Evolutionary conservation across 176 grass and related monocot species (phyloP), one percentile per base, ranked within the genome.

Genomic region (Ensete ventricosum): DNA sequence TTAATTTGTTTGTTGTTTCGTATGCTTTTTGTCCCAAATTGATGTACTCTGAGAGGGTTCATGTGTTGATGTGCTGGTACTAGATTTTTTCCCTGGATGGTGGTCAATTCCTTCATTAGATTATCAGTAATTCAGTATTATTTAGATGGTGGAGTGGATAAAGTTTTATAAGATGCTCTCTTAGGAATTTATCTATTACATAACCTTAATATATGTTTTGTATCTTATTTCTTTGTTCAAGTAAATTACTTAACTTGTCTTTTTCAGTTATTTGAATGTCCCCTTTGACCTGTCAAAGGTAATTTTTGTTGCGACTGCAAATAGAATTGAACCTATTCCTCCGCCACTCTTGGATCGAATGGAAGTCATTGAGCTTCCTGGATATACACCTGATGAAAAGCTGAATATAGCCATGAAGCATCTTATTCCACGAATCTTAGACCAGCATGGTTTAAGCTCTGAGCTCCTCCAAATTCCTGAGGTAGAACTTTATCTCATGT

Each of bases 281-380:
- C 95, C 95, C 1, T 99, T 91, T 58, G 95, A 99, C 78, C 81
- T 99, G 25, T 99, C 95, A 66, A 99, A 99, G 74, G 88, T 94
- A 51, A 87, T 94, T 74, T 99, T 99, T 86, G 91, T 99, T 88
- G 80, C 95, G 79, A 99, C 91, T 83, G 95, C 95, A 58, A 99
- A 99, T 73, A 88, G 84, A 67, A 77, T 87, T 87, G 91, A 94
- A 59, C 95, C 95, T 58, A 99, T 99, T 53, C 88, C 95, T 2
- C 91, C 91, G 59, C 80, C 95, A 70, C 79, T 99, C 54, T 85
- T 99, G 76, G 95, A 99, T 84, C 85, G 95, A 52, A 94, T 99
- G 95, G 95, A 99, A 79, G 83, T 99, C 60, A 99, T 99, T 79
- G 95, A 99, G 74, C 81, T 99, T 66, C 95, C 95, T 85, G 95